Base-by-base conservation (phyloP, 2,329 filamentous ascomycete genomes). In the Talaromyces rugulosus region DNA sequence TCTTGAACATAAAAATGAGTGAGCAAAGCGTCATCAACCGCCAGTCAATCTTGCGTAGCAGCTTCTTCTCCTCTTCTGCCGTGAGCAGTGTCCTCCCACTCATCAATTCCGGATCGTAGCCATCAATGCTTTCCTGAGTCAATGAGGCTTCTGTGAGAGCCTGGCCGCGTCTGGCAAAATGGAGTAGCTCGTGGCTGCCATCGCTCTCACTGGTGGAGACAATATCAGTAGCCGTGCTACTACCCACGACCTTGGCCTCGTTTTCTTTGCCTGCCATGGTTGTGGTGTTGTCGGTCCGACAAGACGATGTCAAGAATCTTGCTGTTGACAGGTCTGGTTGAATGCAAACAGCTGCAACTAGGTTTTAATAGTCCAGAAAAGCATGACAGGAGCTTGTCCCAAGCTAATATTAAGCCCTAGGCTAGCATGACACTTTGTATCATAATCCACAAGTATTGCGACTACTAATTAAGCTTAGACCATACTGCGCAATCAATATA, bases 11-110 rank as follows among this genome's bases (percentile, higher is more conserved):
- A 44, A 68, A 74, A 54, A 75, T 68, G 14, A 76, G 59, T 30
- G 73, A 68, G 40, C 74, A 77, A 31, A 80, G 64, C 0, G 75
- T 73, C 74, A 81, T 78, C 1, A 80, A 67, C 47, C 74, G 75
- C 76, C 72, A 77, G 63, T 81, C 78, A 27, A 81, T 75, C 11
- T 74, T 71, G 14, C 77, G 71, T 52, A 82, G 69, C 11, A 82
- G 66, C 61, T 72, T 80, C 64, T 76, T 81, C 63, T 82, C 80
- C 62, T 82, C 80, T 4, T 74, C 76, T 0, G 72, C 71, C 4
- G 71, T 78, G 11, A 79, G 64, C 7, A 72, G 58, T 14, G 69
- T 68, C 52, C 73, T 67, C 2, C 66, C 73, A 33, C 66, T 62
- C 72, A 75, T 75, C n/a, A 66, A 64, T 5, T 70, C 67, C 0